Base-by-base conservation (phyloP, 768 basidiomycete species). In the Dentipellis sp. region DNA sequence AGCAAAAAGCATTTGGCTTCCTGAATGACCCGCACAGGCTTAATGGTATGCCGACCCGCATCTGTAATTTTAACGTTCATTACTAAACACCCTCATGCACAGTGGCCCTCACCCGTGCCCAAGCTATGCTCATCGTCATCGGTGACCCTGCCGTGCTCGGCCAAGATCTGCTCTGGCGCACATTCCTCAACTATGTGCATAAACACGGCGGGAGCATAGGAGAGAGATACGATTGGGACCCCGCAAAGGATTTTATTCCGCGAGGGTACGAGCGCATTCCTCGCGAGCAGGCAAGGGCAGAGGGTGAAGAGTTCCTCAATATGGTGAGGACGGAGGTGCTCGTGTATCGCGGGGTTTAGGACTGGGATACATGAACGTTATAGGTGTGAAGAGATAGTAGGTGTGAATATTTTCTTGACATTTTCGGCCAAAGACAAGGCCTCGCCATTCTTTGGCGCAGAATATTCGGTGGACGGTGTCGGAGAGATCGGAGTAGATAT, bases 71-170 rank as follows among this genome's bases (percentile, higher is more conserved):
- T 29, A 29, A 29, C 29, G 29, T 29, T 29, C 29, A 29, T 3
- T 6, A 29, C 6, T 29, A 29, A 29, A 29, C 6, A 3, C 29
- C 3, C 6, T 3, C 29, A 29, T 29, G n/a, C 38, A 19, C 60
- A 81, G 80, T 84, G 16, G 80, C 81, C 4, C 68, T 84, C 11
- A 84, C 83, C 0, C 74, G 82, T 42, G 81, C 82, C 0, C 71
- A 81, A 59, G 78, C 81, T 1, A 68, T 84, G 4, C 70, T 84
- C 10, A 74, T 84, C 63, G 69, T 84, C 53, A 65, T 85, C 39
- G 82, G 83, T 3, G 77, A 84, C 59, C 79, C 81, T 0, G 65
- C 71, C 14, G 78, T 82, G 4, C 70, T 85, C 0, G 76, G 76
- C 16, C 72, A 83, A 1, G 82, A 84, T 60, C 81, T 81, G 1